These are phyloP conservation scores for Parasitella parasitica DNA, from an alignment of 371 early-diverging fungal genomes.

Conservation along the genomic window DNA sequence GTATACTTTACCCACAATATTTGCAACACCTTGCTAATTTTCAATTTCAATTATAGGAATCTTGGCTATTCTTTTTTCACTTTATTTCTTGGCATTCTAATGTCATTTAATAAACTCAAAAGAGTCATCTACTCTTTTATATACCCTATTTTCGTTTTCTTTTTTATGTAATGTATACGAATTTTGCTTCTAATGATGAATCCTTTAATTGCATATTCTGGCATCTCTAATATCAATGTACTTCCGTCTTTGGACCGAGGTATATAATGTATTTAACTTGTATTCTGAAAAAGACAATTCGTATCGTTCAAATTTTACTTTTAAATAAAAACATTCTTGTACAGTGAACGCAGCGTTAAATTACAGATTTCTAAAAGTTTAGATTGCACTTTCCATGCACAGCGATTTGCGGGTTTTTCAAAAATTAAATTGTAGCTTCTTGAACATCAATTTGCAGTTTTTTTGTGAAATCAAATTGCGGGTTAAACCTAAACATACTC, in stretches of 20 bases:
- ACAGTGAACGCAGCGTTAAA: no score
- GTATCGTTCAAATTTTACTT: neutral
- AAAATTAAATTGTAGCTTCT: no score
- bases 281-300: constrained; percentile 27
- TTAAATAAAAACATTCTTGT: no score
- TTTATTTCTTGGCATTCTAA: neutral
- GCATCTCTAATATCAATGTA: constrained; percentile 38
- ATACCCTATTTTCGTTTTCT: constrained; percentile 1
- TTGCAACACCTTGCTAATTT: constrained; percentile 2
- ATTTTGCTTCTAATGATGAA: constrained; percentile 25
- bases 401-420: no score
- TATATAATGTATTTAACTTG: constrained; percentile 33
- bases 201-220: constrained; percentile 28
- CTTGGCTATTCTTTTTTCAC: neutral
- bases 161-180: constrained; percentile 4
- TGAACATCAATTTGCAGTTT: no score
- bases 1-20: neutral
- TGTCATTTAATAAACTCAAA: constrained; percentile 8
- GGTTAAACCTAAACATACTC: no score
- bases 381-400: no score
- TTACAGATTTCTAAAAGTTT: no score
- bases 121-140: neutral
- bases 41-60: neutral
- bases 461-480: no score
- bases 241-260: constrained; percentile 33